Evolutionary conservation across 2,329 filamentous ascomycete species (phyloP), one percentile per base, ranked within the genome.

Genomic region (Annulohypoxylon truncatum): DNA sequence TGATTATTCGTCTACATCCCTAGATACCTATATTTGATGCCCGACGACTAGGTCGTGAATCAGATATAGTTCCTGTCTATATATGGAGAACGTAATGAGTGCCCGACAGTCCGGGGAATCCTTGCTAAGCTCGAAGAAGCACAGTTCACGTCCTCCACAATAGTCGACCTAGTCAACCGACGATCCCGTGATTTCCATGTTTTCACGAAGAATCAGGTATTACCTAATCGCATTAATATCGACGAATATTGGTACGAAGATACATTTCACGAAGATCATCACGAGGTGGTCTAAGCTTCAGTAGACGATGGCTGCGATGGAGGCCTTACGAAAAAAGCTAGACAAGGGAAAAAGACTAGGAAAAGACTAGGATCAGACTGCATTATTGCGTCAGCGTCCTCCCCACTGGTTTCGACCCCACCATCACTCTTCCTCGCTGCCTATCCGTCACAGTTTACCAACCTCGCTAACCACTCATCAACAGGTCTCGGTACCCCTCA

Each of bases 301-400:
- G 12, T 18, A 29, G 20, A 38, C 48, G 15, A 60, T 40, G 62
- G 65, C 57, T 46, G 55, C 48, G 15, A 60, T 40, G 62, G 65
- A 60, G 50, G 55, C 59, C 51, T 64, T 59, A 59, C 12, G 59
- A 64, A 69, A 61, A 61, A 58, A 64, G n/a, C 35, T 26, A 20
- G 29, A 61, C 29, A 28, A 29, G 51, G 47, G 22, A 33, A 35
- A 35, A 60, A 59, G 26, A 56, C 42, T 63, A 38, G 64, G 48
- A 35, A 35, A 60, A 59, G 26, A 56, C 42, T 63, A 38, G 64
- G 48, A 61, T 28, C 46, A 15, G 28, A 67, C 67, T 69, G 64
- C 67, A 68, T 58, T 22, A 68, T 70, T 65, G 65, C 67, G 67
- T 70, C 67, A 70, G 65, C 64, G 59, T 56, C 61, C 55, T 70